Base-by-base conservation (phyloP, 495 filamentous ascomycete genomes). In the Aspergillus baeticus region DNA sequence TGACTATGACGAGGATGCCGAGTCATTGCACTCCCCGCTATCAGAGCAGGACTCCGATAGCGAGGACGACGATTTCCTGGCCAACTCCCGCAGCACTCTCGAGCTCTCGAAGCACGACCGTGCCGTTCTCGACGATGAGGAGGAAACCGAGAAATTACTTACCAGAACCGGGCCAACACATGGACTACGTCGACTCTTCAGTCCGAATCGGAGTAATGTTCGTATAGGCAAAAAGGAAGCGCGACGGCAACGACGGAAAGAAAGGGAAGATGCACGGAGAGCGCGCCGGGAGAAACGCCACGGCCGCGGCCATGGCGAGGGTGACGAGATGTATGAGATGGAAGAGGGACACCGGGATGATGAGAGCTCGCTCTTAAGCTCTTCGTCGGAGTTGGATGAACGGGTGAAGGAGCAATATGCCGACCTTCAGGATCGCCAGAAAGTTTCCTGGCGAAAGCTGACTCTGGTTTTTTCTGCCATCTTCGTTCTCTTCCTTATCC, bases 311-410 rank as follows among this genome's bases (percentile, higher is more conserved):
- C 90, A 62, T 86, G 87, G 22, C 15, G 34, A 38, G 26, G 26
- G 26, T 6, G 79, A 87, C 63, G 71, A 93, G 67, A 89, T 96
- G 86, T 90, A 88, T 65, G 89, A 94, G 63, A 92, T 92, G 88
- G 90, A 96, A 64, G 87, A 91, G 62, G 87, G 90, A 14, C 82
- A 84, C 6, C 82, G 85, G 61, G 86, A 86, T 56, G 84, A 87
- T 22, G 86, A 88, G 37, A 64, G 61, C 23, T 76, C 66, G 26
- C 65, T 66, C 36, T 64, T 69, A 62, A 77, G 65, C 64, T 65
- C 57, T 8, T 71, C 57, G 26, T 82, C 72, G 22, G 77, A 84
- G 23, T 31, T 74, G 57, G 76, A 78, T 45, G 63, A 60, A 23
- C 46, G 55, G 21, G 36, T 52, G 13, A 63, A 66, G 51, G 69